Base-by-base conservation (phyloP, 2,329 filamentous ascomycete genomes). In the Calonectria pseudoreteaudii region DNA sequence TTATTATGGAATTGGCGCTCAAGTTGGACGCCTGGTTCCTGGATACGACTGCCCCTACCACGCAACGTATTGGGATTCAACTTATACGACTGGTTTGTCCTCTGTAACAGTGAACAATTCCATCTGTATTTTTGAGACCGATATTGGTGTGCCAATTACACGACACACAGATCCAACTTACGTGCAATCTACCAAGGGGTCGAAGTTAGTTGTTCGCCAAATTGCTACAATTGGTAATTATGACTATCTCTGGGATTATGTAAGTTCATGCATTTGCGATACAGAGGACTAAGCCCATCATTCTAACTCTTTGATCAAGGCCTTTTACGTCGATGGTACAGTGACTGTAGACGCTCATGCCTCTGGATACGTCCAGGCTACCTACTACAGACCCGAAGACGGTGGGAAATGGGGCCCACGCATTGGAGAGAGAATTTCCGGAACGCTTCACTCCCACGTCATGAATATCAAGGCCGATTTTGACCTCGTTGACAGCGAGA, bases 171-270 rank as follows among this genome's bases (percentile, higher is more conserved):
- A 85, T 0, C 72, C 74, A 20, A 81, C 81, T 7, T 85, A 87
- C 72, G 85, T 87, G 1, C 83, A 84, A 2, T 85, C 85, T 1
- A 87, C 87, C 18, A 88, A 88, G 78, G 90, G 88, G 73, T 85
- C 84, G 1, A 84, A 86, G 36, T 86, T 91, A 50, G 83, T 84
- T 0, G 81, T 91, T 4, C 84, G 89, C 0, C 85, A 83, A 1
- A 85, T 90, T 3, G 84, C 85, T 1, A 90, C 88, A 0, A 86
- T 91, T 4, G 88, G 88, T 1, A 91, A 91, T 80, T 90, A 91
- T 78, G 89, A 91, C 74, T 86, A 86, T 76, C 85, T 85, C n/a
- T 87, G 90, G 66, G 84, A 84, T 49, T 90, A 90, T 75, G 60
- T 64, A 47, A 64, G 60, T 31, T 16, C 11, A 16, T 34, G n/a